Conservation (phyloP, 257 asterid species). For the Solanum peruvianum region DNA sequence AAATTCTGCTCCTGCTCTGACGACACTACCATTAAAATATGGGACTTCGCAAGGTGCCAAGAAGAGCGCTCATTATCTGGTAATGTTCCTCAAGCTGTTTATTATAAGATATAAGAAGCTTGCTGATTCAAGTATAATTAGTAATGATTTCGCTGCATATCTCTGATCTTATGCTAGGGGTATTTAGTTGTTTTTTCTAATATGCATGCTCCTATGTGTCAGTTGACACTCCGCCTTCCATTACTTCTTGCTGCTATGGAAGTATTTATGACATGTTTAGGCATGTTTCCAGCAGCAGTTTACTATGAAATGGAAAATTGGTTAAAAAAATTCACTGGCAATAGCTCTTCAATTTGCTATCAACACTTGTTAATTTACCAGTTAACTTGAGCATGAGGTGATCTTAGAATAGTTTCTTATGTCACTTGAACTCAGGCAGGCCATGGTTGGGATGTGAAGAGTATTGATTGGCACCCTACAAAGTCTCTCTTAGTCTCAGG, state of each 20-base stretch:
- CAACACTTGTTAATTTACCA: background rate
- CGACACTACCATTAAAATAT: conserved; percentile 93
- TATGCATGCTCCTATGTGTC: background rate
- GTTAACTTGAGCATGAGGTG: conserved; percentile 11
- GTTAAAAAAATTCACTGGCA: background rate
- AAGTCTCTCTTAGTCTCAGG: conserved; percentile 95
- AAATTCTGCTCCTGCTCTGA: conserved; percentile 99
- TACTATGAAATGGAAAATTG: background rate
- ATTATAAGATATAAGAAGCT: background rate
- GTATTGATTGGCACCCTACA: conserved; percentile 99
- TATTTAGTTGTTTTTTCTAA: background rate
- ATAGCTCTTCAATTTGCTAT: background rate
- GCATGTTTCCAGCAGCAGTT: background rate
- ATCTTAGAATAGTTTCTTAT: conserved; percentile 40
- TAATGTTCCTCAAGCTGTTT: conserved; percentile 51
- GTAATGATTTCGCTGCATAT: background rate
- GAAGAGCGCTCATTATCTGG: conserved; percentile 94
- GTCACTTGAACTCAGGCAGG: conserved; percentile 97
- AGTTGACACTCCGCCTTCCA: background rate
- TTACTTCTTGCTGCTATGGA: background rate
- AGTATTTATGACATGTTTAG: background rate
- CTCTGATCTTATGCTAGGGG: background rate
- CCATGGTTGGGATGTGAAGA: conserved; percentile 99
- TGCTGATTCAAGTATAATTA: background rate
- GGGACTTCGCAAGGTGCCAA: conserved; percentile 99